phyloP scores from a whole-genome alignment of 2,329 filamentous ascomycete genomes.

The Penicillium sp. region DNA sequence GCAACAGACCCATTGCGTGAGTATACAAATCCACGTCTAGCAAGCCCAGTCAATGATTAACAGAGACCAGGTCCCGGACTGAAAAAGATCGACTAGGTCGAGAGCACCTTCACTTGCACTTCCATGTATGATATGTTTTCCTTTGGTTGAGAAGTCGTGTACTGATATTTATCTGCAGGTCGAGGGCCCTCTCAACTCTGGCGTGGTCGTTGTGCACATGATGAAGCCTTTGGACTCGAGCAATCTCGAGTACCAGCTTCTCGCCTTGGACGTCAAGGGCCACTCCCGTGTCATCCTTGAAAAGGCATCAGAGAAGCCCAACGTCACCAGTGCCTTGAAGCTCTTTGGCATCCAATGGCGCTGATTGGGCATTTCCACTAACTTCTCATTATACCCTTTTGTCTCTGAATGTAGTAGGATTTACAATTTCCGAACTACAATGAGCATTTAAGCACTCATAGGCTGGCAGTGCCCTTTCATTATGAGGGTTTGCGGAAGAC shows the following conservation, averaged over 20 bases:
- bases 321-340: constrained; percentile 49
- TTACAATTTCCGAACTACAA: not conserved
- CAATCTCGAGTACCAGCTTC: constrained; percentile 76
- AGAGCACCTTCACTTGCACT: constrained; percentile 82
- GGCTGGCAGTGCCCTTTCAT: not conserved
- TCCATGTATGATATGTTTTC: constrained; percentile 62
- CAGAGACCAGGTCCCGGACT: constrained; percentile 58
- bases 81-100: constrained; percentile 73
- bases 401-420: not conserved
- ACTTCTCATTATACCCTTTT: constrained; percentile 2
- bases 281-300: constrained; percentile 50
- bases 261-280: constrained; percentile 79
- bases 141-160: not conserved
- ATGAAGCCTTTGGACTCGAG: constrained; percentile 64
- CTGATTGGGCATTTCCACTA: constrained; percentile 13
- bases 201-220: constrained; percentile 77
- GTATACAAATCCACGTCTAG: constrained; percentile 6
- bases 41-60: not conserved
- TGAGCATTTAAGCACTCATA: not conserved
- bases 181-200: constrained; percentile 73
- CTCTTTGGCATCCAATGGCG: constrained; percentile 54
- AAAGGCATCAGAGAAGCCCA: constrained; percentile 43
- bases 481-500: not conserved
- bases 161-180: constrained; percentile 54
- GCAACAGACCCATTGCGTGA: constrained; percentile 59